Percentiles rank a stretch among this genome's conserved stretches.
Conservation (phyloP, 1,284 basidiomycete species). For the Irpex sp. region DNA sequence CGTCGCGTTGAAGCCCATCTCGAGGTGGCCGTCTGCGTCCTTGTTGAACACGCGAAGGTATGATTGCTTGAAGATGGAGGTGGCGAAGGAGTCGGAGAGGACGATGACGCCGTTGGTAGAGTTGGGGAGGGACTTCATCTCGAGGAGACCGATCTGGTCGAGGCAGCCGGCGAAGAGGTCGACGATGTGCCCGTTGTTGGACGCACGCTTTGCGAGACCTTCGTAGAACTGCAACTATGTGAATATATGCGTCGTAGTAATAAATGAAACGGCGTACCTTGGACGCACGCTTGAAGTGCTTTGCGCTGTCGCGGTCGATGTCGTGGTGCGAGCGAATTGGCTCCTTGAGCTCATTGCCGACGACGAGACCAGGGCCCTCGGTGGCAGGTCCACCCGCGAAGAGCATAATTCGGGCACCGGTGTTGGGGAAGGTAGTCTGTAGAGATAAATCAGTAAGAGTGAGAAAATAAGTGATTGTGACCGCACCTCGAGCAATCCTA, state of each 20-base stretch:
- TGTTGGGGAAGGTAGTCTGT: constrained; percentile 91
- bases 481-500: constrained; percentile 85
- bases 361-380: constrained; percentile 96
- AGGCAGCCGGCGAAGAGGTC: constrained; percentile 98
- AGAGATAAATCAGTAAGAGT: too few species aligned
- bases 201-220: constrained; percentile 88
- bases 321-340: constrained; percentile 99
- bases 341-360: constrained; percentile 93
- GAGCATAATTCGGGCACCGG: constrained; percentile 94
- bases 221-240: constrained; percentile 81
- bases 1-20: constrained; percentile 99
- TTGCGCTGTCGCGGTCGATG: constrained; percentile 96
- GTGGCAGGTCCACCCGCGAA: constrained; percentile 97
- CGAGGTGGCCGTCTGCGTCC: constrained; percentile 88
- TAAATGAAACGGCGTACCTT: constrained; percentile 56
- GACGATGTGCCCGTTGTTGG: constrained; percentile 92
- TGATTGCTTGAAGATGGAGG: constrained; percentile 98
- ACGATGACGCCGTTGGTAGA: constrained; percentile 97
- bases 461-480: too few species aligned
- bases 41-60: constrained; percentile 95
- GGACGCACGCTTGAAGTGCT: constrained; percentile 95
- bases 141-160: constrained; percentile 95
- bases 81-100: constrained; percentile 95
- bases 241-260: neutral
- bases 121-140: constrained; percentile 96